Evolutionary conservation across 176 grass and related monocot genomes (phyloP).

Genomic region (Oryza glumipatula): DNA sequence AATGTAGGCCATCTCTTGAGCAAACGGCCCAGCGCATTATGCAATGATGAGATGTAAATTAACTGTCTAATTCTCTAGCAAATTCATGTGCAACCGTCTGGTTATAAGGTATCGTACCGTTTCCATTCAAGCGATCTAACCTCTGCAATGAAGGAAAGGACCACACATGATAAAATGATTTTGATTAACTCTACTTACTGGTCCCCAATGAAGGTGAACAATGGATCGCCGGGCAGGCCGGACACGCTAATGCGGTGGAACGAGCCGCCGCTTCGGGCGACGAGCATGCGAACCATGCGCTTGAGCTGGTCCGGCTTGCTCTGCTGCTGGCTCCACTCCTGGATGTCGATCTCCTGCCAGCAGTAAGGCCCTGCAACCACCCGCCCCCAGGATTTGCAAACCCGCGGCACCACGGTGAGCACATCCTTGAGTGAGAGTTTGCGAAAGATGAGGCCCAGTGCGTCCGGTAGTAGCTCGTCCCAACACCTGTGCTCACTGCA

Average conservation of each 20-base stretch:
- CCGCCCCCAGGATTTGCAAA: conserved; percentile 83
- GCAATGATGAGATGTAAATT: background rate
- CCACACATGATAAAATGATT: conserved; percentile 19
- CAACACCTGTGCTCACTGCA: conserved; percentile 67
- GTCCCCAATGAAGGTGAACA: conserved; percentile 82
- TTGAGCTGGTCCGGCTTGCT: conserved; percentile 75
- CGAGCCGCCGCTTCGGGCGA: conserved; percentile 66
- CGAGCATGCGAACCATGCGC: conserved; percentile 83
- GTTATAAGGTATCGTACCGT: background rate
- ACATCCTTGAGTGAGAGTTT: conserved; percentile 83
- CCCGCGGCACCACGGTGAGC: conserved; percentile 80
- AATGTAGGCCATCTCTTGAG: background rate
- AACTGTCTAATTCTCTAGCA: background rate
- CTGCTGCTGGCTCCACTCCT: conserved; percentile 95
- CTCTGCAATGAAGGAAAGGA: background rate
- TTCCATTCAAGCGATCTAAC: conserved; percentile 12
- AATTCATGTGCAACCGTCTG: background rate
- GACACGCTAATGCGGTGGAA: conserved; percentile 77
- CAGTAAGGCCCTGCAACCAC: conserved; percentile 83
- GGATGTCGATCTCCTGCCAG: conserved; percentile 97
- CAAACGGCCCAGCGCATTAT: background rate
- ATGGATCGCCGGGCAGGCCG: conserved; percentile 68
- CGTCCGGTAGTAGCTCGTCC: conserved; percentile 92
- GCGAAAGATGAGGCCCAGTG: conserved; percentile 88
- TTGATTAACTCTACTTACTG: conserved; percentile 61